phyloP scores from a whole-genome alignment of 164 flowering plant genomes.

The Paratinospora sagittata region DNA sequence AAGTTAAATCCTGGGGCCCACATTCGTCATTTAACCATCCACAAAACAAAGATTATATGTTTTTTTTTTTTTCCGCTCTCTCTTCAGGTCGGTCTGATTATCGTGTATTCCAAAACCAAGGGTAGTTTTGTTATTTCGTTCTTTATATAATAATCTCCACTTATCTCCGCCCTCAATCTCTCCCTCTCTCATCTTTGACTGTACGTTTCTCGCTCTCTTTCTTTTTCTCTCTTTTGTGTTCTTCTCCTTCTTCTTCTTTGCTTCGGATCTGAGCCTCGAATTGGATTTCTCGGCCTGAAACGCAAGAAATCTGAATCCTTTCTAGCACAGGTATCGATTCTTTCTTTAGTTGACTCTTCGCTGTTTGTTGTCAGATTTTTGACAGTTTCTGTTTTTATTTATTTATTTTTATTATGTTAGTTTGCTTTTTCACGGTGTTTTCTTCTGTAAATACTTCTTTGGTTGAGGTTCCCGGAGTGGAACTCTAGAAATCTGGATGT shows the following conservation, averaged over 20 bases:
- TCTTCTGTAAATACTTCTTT: background rate
- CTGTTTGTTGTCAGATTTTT: constrained; percentile 17
- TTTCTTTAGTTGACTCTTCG: too few relatives aligned
- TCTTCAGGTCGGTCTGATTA: too few relatives aligned
- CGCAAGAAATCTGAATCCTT: background rate
- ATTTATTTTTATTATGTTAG: background rate
- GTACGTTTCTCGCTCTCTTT: constrained; percentile 6
- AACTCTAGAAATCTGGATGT: background rate
- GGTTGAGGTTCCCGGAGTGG: background rate
- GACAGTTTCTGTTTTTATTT: background rate
- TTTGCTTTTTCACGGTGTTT: background rate
- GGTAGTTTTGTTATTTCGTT: constrained; percentile 32
- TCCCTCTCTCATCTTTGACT: constrained; percentile 22
- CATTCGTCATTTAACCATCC: too few relatives aligned
- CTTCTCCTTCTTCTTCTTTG: background rate
- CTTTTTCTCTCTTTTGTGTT: constrained; percentile 14
- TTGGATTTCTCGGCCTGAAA: background rate
- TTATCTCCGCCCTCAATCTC: constrained; percentile 10
- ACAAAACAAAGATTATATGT: too few relatives aligned
- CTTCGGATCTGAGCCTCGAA: background rate
- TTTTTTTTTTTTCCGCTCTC: too few relatives aligned
- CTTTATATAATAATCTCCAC: constrained; percentile 26
- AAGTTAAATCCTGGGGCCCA: too few relatives aligned
- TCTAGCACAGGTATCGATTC: background rate
- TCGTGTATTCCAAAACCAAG: constrained; percentile 9